Evolutionary conservation across 805 yeast species (phyloP).

Genomic region (Komagataella phaffii): DNA sequence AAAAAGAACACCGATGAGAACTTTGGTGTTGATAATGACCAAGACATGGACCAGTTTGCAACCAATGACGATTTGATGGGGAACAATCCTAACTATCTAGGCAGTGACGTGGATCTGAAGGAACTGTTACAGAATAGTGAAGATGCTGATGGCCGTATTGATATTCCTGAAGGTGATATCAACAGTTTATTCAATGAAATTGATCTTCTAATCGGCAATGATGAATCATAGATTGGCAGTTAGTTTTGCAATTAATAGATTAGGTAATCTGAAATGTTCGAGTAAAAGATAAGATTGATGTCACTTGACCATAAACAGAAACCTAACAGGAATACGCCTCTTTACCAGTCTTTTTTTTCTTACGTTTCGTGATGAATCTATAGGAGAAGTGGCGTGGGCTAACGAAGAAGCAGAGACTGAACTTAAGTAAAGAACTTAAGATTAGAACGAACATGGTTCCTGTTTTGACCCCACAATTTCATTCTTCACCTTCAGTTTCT

Average conservation of each 20-base stretch:
- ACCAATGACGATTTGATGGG: neutral
- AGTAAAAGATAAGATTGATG: neutral
- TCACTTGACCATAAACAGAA: neutral
- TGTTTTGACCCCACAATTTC: neutral
- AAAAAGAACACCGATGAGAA: neutral
- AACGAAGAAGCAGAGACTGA: neutral
- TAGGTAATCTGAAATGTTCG: neutral
- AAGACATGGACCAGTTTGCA: neutral
- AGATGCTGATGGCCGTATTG: neutral
- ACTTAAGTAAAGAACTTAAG: too few species aligned
- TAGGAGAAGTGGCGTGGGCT: neutral
- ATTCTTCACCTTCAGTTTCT: neutral
- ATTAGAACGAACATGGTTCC: neutral
- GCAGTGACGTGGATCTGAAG: neutral
- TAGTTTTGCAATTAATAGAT: neutral
- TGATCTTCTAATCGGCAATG: constrained; percentile 1
- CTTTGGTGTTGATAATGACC: neutral
- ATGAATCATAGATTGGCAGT: neutral
- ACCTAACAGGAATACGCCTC: neutral
- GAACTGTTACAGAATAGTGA: neutral
- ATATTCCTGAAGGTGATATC: neutral
- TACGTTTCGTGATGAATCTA: neutral
- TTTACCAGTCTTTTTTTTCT: neutral
- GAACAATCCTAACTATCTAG: neutral
- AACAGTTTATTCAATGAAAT: constrained; percentile 1